These are phyloP conservation scores for Neurospora sp. DNA, from an alignment of 495 filamentous ascomycete genomes.

Conservation along the genomic window DNA sequence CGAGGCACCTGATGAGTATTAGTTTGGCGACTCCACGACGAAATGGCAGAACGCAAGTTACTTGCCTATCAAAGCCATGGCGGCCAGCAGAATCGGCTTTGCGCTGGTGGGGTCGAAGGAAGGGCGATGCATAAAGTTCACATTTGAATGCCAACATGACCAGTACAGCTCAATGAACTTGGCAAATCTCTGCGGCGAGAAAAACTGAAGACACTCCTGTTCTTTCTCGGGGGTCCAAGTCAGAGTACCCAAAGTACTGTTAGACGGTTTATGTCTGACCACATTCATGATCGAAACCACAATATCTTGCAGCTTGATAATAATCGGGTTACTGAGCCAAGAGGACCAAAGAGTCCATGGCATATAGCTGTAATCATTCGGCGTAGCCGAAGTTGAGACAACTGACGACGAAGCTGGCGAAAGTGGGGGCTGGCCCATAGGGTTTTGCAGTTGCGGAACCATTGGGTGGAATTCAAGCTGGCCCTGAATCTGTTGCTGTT, in stretches of 20 bases:
- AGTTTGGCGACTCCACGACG: background rate
- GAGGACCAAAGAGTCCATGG: conserved; percentile 5
- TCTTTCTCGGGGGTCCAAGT: conserved; percentile 18
- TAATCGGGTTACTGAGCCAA: conserved; percentile 17
- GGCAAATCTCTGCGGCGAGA: conserved; percentile 15
- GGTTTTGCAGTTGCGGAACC: background rate
- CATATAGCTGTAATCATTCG: background rate
- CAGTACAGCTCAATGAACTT: conserved; percentile 24
- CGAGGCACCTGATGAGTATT: conserved; percentile 11
- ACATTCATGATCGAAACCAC: conserved; percentile 17
- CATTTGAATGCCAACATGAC: conserved; percentile 22
- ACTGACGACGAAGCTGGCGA: background rate
- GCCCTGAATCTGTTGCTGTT: background rate
- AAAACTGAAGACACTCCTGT: conserved; percentile 18
- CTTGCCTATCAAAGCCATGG: conserved; percentile 21
- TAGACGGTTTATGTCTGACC: conserved; percentile 14
- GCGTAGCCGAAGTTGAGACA: background rate
- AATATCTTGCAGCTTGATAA: conserved; percentile 16
- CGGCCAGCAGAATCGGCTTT: conserved; percentile 16
- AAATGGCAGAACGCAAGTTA: background rate
- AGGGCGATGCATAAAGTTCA: conserved; percentile 19
- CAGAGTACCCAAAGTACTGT: conserved; percentile 14
- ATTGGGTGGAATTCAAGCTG: background rate
- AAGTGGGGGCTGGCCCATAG: background rate
- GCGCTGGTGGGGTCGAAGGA: conserved; percentile 13